Conservation (phyloP, 768 basidiomycete species). For the Pleurotus djamor region DNA sequence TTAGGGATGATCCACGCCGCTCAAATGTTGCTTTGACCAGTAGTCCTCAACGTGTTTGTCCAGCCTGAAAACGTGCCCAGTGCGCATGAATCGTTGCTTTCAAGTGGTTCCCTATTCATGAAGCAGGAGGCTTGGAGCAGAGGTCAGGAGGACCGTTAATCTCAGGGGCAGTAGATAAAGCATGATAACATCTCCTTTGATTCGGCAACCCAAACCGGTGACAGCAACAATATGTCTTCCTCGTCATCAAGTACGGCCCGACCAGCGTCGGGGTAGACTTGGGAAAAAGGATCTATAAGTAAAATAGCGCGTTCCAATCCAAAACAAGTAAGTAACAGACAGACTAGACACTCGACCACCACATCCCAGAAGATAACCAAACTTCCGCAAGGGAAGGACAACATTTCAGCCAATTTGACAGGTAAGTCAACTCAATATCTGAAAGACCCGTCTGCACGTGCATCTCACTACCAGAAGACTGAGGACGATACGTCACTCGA, state of each 20-base stretch:
- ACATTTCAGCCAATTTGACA: constrained; percentile 21
- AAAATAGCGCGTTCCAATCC: no score
- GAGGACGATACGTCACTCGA: neutral
- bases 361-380: constrained; percentile 6
- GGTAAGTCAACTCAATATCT: constrained; percentile 11
- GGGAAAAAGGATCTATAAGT: no score
- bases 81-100: no score
- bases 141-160: no score
- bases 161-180: neutral
- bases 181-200: neutral
- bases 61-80: no score
- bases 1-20: neutral
- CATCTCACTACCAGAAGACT: neutral
- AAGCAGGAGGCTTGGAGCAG: no score
- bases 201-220: no score
- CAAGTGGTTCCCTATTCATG: no score
- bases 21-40: no score
- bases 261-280: neutral
- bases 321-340: no score
- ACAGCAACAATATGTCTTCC: neutral
- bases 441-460: neutral
- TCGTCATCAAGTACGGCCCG: neutral
- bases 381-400: constrained; percentile 14
- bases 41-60: no score
- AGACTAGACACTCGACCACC: constrained; percentile 1